phyloP scores from a whole-genome alignment of 1,139 yeast genomes.

The Lodderomyces metapsilosis region DNA sequence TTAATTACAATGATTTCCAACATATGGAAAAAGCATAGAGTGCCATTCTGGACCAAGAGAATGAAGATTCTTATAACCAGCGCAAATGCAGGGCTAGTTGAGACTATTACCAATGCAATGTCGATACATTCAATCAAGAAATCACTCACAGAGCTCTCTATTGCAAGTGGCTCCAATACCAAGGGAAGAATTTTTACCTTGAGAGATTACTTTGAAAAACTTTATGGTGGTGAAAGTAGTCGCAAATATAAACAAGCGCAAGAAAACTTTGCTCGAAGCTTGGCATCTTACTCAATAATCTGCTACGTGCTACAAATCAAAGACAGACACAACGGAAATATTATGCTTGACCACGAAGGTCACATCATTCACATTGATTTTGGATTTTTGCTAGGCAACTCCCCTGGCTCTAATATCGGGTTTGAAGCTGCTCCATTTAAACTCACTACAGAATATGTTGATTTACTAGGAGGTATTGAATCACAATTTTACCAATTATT shows the following conservation, averaged over 20 bases:
- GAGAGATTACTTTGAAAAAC: conserved; percentile 69
- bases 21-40: conserved; percentile 69
- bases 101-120: conserved; percentile 90
- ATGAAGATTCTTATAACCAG: conserved; percentile 92
- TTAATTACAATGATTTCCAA: conserved; percentile 80
- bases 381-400: conserved; percentile 86
- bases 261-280: conserved; percentile 75
- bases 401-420: conserved; percentile 88
- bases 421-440: conserved; percentile 98
- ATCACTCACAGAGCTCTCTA: conserved; percentile 75
- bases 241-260: conserved; percentile 67
- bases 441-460: conserved; percentile 82
- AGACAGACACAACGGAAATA: conserved; percentile 95
- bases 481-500: conserved; percentile 59
- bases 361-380: conserved; percentile 95
- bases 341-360: conserved; percentile 90
- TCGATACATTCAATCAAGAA: conserved; percentile 93
- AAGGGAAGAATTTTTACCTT: conserved; percentile 70
- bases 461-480: conserved; percentile 75
- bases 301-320: conserved; percentile 89
- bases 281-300: conserved; percentile 86
- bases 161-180: conserved; percentile 61
- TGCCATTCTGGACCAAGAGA: conserved; percentile 84
- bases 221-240: conserved; percentile 64
- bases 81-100: conserved; percentile 87